phyloP scores from a whole-genome alignment of 2,329 filamentous ascomycete species.

The Aspergillus fumigatiaffinis region DNA sequence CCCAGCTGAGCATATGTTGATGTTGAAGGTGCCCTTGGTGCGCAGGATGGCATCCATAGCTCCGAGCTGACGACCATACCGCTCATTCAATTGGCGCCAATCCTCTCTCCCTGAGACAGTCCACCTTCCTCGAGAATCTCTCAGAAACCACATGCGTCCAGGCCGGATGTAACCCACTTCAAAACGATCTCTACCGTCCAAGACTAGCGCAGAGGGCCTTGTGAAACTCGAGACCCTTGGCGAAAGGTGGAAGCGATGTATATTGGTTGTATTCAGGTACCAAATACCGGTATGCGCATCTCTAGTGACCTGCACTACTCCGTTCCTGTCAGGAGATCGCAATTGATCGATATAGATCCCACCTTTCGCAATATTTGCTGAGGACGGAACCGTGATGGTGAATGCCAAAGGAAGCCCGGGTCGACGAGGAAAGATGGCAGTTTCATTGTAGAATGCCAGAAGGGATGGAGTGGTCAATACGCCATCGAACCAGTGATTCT shows the following conservation, averaged over 20 bases:
- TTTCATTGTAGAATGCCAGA: slow-evolving; percentile 45
- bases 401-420: slow-evolving; percentile 36
- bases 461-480: slow-evolving; percentile 52
- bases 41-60: slow-evolving; percentile 52
- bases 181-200: slow-evolving; percentile 19
- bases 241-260: slow-evolving; percentile 39
- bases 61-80: slow-evolving; percentile 49
- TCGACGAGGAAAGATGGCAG: slow-evolving; percentile 10
- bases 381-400: slow-evolving; percentile 48
- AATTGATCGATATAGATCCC: slow-evolving; percentile 51
- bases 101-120: slow-evolving; percentile 10
- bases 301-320: slow-evolving; percentile 43
- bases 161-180: slow-evolving; percentile 5
- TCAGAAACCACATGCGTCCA: slow-evolving; percentile 23
- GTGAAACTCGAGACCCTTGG: neutral
- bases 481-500: slow-evolving; percentile 53
- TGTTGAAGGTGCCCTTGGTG: slow-evolving; percentile 43
- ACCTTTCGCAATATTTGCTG: slow-evolving; percentile 50
- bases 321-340: slow-evolving; percentile 48
- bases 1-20: slow-evolving; percentile 28
- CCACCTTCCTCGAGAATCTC: slow-evolving; percentile 18
- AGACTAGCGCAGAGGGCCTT: slow-evolving; percentile 12
- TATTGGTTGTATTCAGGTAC: slow-evolving; percentile 41
- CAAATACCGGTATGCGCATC: slow-evolving; percentile 25
- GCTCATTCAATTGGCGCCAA: slow-evolving; percentile 29